Conservation (phyloP, 441 rosid genomes). For the Rhodomyrtus psidioides region DNA sequence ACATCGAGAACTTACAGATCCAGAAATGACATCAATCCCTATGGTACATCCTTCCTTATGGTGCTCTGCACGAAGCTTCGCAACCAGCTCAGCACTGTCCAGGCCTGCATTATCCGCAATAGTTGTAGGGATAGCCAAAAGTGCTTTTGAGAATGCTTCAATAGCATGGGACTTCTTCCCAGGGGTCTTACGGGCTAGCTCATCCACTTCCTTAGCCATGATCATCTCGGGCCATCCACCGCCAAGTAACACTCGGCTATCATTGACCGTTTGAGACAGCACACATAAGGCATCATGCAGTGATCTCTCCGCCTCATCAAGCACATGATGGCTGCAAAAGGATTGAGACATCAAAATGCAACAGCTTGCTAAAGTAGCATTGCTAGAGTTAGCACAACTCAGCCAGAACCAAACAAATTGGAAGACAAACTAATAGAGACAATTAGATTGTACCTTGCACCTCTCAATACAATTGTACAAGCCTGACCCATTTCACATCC, state of each 20-base stretch:
- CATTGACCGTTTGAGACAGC: constrained; percentile 93
- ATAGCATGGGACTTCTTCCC: constrained; percentile 97
- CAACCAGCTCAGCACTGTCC: constrained; percentile 91
- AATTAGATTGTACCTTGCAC: constrained; percentile 61
- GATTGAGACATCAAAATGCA: neutral
- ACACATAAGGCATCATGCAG: constrained; percentile 96
- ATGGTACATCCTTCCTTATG: constrained; percentile 71
- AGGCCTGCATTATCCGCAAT: constrained; percentile 98
- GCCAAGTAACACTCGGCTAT: constrained; percentile 86
- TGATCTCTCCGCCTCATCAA: constrained; percentile 99
- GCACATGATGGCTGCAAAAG: constrained; percentile 77
- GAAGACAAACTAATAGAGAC: neutral
- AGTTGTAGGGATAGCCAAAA: constrained; percentile 75
- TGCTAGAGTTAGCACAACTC: neutral
- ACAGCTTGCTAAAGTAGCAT: neutral
- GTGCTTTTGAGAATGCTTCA: constrained; percentile 91
- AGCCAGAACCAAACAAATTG: neutral
- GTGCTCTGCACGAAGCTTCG: constrained; percentile 98
- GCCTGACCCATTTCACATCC: constrained; percentile 98
- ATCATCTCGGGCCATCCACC: constrained; percentile 99
- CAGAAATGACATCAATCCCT: constrained; percentile 88
- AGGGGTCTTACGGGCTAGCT: constrained; percentile 85
- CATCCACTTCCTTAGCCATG: constrained; percentile 97
- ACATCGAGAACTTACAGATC: constrained; percentile 62
- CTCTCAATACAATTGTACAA: constrained; percentile 90